Base-by-base conservation (phyloP, 352 stramenopile genomes). In the Pythium brassicae region DNA sequence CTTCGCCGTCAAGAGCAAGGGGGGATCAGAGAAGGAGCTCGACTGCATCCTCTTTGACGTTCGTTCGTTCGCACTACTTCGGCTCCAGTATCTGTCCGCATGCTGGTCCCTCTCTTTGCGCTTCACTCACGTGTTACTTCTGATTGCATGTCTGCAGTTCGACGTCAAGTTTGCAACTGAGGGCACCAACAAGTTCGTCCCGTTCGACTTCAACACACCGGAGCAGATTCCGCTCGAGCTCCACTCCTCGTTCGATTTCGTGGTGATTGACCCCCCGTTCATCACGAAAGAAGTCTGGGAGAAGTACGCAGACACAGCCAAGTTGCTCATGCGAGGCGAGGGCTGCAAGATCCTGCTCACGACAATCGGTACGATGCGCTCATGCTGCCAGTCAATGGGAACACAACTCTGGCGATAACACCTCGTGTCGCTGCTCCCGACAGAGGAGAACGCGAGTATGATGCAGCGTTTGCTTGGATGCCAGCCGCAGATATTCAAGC, bases 261-360 rank as follows among this genome's bases (percentile, higher is more conserved):
- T 98, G 27, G 76, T 98, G 14, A 92, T 98, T 46, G 94, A 98
- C 68, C 94, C 94, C 57, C 93, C 93, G 51, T 98, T 98, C 63
- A 98, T 98, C 63, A 97, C 93, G 39, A 76, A 81, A 26, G 78
- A 97, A 29, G 93, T 98, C 23, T 97, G 92, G 89, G 69, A 92
- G 55, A 76, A 83, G 39, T 98, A 98, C 68, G 65, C 81, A n/a
- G 67, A 67, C 55, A 72, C 89, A 9, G 58, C 80, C 26, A 76
- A 70, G 40, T 39, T 92, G 43, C 68, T 98, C 43, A 52, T 88
- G 34, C 70, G 68, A 19, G 71, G 76, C 6, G 69, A 71, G 12
- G 59, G 75, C 20, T 78, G 81, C 55, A 86, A 86, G 59, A 78
- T 97, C 42, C 70, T 97, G 25, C 77, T 95, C 26, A 97, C 81